Evolutionary conservation across 75 land plant species (phyloP), one percentile per base, ranked within the genome.

Genomic region (Cupressus sempervirens): DNA sequence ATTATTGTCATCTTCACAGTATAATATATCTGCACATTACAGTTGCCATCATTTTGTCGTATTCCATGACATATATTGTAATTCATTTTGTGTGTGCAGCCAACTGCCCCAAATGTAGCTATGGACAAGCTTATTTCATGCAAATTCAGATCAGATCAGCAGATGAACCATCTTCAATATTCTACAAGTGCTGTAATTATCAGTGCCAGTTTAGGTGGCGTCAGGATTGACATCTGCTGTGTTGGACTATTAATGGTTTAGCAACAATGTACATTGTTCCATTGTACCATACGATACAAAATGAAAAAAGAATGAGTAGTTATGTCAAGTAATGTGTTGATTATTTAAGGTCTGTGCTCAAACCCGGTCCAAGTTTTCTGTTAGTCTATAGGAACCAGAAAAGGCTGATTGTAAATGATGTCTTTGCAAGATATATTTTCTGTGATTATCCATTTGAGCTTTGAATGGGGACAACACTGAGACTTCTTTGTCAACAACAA

Each of bases 91-190:
- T 35, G 34, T 41, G 68, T 82, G 84, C 92, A 92, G 95, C 83
- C 43, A 88, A 86, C 38, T 92, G 94, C 68, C 91, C 90, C 9
- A 53, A 85, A 52, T 94, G 95, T 80, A 83, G 38, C 38, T 76
- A 72, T 79, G 90, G 89, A 16, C 85, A 87, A 52, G 95, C 95
- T 35, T 88, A 88, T 82, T 94, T 85, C 85, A 85, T 83, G 84
- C 92, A 88, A 83, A 68, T 88, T 67, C 95, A 94, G 82, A 92
- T 89, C 52, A 86, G 95, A 84, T 94, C 95, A 67, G 95, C 95
- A 15, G 95, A 94, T 88, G 95, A 94, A 48, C 94, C 95, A 1
- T 87, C 83, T 88, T 83, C 95, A 32, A 92, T 88, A 6, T 92
- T 94, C 80, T 94, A 94, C 88, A 88, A 83, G 81, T 94, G 95